Evolutionary conservation across 345 rosid genomes (phyloP).

Genomic region (Citrus glauca): DNA sequence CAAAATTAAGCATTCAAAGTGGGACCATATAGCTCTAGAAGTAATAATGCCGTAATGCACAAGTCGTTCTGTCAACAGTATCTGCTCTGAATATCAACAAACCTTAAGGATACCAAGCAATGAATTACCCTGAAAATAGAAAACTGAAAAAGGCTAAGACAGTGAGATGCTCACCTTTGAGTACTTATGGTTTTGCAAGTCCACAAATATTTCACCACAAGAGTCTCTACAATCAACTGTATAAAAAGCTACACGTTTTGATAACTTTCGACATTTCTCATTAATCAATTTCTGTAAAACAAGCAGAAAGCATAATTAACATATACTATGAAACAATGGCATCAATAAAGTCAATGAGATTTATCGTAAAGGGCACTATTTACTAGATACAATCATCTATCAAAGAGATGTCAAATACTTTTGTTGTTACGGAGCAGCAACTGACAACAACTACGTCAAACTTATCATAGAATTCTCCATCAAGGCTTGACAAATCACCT

Average conservation of each 20-base stretch:
- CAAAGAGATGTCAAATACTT: constrained; percentile 33
- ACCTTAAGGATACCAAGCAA: neutral
- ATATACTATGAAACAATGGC: neutral
- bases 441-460: constrained; percentile 78
- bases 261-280: constrained; percentile 65
- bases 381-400: neutral
- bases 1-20: neutral
- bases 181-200: constrained; percentile 64
- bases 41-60: neutral
- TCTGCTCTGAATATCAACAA: neutral
- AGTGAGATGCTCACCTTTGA: constrained; percentile 20
- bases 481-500: constrained; percentile 71
- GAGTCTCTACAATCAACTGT: constrained; percentile 80
- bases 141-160: neutral
- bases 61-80: neutral
- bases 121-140: neutral
- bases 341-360: neutral
- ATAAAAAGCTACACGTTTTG: constrained; percentile 79
- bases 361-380: neutral
- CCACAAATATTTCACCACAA: constrained; percentile 87
- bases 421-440: constrained; percentile 54
- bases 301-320: neutral
- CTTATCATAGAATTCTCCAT: constrained; percentile 54
- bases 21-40: neutral
- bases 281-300: constrained; percentile 62